Evolutionary conservation across 2,329 filamentous ascomycete species (phyloP).

Genomic region (Dryadomyces quercivorus): DNA sequence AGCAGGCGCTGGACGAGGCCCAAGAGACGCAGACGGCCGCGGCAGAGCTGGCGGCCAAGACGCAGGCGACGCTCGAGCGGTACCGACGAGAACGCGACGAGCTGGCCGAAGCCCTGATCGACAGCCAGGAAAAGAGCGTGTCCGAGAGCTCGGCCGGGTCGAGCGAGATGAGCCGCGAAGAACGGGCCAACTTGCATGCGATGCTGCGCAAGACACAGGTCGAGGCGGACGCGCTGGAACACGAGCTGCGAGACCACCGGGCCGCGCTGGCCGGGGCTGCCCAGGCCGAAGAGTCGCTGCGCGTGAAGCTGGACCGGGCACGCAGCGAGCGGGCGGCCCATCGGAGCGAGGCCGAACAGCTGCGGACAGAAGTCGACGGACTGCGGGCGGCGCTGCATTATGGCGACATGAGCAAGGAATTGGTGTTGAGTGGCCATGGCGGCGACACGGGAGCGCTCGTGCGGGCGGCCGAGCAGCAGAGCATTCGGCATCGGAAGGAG

Average conservation of each 20-base stretch:
- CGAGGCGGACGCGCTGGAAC: slow-evolving; percentile 56
- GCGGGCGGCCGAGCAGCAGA: slow-evolving; percentile 45
- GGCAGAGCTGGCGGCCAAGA: slow-evolving; percentile 14
- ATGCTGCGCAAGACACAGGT: slow-evolving; percentile 51
- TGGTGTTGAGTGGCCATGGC: slow-evolving; percentile 20
- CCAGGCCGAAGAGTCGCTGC: slow-evolving; percentile 45
- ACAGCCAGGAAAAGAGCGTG: slow-evolving; percentile 13
- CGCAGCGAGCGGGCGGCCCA: slow-evolving; percentile 52
- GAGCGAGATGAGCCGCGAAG: slow-evolving; percentile 33
- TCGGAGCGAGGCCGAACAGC: slow-evolving; percentile 39
- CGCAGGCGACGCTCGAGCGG: slow-evolving; percentile 37
- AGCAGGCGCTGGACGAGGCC: slow-evolving; percentile 45
- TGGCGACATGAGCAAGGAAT: slow-evolving; percentile 8
- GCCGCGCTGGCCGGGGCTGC: slow-evolving; percentile 46
- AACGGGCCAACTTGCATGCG: slow-evolving; percentile 47
- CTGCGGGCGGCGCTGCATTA: slow-evolving; percentile 14
- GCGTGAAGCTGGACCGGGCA: slow-evolving; percentile 56
- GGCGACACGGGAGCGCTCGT: slow-evolving; percentile 46
- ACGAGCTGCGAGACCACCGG: slow-evolving; percentile 59
- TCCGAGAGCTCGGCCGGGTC: slow-evolving; percentile 10
- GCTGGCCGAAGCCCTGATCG: slow-evolving; percentile 20
- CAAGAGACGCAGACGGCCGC: slow-evolving; percentile 33
- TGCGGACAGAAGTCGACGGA: slow-evolving; percentile 34
- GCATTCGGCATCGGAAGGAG: slow-evolving; percentile 61
- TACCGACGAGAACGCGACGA: slow-evolving; percentile 36